These are phyloP conservation scores for Ophiostoma piceae DNA, from an alignment of 2,329 filamentous ascomycete species.

Conservation along the genomic window DNA sequence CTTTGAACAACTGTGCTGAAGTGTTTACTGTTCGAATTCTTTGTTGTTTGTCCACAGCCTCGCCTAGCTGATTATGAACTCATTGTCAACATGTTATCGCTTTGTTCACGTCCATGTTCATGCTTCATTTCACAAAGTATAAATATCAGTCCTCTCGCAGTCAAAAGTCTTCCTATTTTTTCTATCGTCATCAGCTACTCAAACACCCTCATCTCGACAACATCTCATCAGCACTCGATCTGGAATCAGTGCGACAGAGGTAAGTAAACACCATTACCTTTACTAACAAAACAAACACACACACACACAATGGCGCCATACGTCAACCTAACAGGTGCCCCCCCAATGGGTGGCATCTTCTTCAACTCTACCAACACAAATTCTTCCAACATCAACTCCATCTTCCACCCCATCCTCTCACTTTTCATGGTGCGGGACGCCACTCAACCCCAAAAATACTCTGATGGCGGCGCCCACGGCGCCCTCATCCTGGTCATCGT, in stretches of 20 bases:
- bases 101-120: background rate
- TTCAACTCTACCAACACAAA: background rate
- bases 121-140: background rate
- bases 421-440: background rate
- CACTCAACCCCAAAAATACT: background rate
- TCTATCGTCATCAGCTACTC: background rate
- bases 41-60: background rate
- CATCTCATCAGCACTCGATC: background rate
- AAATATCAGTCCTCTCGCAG: background rate
- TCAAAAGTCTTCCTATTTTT: background rate
- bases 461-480: background rate
- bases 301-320: background rate
- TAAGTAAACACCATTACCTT: background rate
- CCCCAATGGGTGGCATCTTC: slow-evolving; percentile 8
- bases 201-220: background rate
- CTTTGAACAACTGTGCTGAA: background rate
- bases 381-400: background rate
- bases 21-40: background rate
- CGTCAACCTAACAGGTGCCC: background rate
- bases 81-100: background rate
- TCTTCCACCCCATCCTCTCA: background rate
- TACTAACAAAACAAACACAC: background rate
- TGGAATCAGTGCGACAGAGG: background rate
- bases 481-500: slow-evolving; percentile 1
- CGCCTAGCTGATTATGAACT: background rate